These are phyloP conservation scores for Lipomyces mesembrius DNA, from an alignment of 805 yeast species.

Conservation along the genomic window DNA sequence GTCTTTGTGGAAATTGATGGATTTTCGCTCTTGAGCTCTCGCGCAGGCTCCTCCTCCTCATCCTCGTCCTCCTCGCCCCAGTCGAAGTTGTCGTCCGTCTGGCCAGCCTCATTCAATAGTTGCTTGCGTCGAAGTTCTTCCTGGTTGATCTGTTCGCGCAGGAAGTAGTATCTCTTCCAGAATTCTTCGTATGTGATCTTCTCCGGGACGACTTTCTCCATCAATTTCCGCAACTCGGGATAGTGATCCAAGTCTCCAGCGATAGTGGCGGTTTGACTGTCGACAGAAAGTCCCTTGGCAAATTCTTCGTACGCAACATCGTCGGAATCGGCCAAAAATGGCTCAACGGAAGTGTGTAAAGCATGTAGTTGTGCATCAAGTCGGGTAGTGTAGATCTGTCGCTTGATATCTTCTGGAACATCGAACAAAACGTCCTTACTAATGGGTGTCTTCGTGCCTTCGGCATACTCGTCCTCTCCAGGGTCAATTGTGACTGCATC, in stretches of 20 bases:
- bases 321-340: conserved; percentile 48
- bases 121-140: conserved; percentile 71
- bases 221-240: conserved; percentile 58
- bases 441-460: not conserved
- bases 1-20: conserved; percentile 19
- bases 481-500: conserved; percentile 47
- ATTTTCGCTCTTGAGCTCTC: conserved; percentile 32
- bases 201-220: conserved; percentile 70
- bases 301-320: conserved; percentile 49
- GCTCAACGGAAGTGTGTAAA: conserved; percentile 55
- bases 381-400: conserved; percentile 47
- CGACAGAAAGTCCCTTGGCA: conserved; percentile 50
- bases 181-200: conserved; percentile 62
- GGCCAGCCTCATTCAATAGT: conserved; percentile 52
- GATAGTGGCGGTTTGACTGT: conserved; percentile 57
- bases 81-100: conserved; percentile 55
- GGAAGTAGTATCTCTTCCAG: conserved; percentile 73
- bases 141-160: conserved; percentile 57
- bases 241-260: conserved; percentile 54
- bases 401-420: conserved; percentile 30
- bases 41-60: conserved; percentile 49
- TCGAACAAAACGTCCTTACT: conserved; percentile 33
- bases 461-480: conserved; percentile 19
- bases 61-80: conserved; percentile 49
- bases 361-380: conserved; percentile 66